A percentile compares a stretch with the other conserved stretches of the same genome.
Evolutionary conservation across 2,329 filamentous ascomycete genomes (phyloP).

Genomic region (Fusarium nisikadoi): DNA sequence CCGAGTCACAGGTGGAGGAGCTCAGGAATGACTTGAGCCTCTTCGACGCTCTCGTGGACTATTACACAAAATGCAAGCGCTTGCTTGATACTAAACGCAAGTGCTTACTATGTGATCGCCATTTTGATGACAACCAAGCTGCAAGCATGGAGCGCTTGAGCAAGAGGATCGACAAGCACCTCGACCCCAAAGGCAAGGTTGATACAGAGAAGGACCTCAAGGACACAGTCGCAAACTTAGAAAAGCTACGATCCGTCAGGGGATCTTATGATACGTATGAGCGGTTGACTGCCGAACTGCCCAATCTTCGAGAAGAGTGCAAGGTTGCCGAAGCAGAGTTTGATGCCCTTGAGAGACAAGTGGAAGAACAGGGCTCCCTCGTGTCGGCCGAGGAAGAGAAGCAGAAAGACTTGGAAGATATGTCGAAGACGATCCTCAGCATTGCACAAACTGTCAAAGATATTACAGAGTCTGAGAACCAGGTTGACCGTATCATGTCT

Average conservation of each 20-base stretch:
- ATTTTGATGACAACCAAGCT: slow-evolving; percentile 69
- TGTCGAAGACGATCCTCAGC: slow-evolving; percentile 79
- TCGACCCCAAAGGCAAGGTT: slow-evolving; percentile 70
- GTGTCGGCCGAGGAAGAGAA: slow-evolving; percentile 73
- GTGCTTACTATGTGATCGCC: slow-evolving; percentile 80
- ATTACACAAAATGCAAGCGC: slow-evolving; percentile 75
- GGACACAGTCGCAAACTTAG: slow-evolving; percentile 60
- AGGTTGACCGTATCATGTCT: slow-evolving; percentile 79
- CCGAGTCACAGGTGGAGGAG: slow-evolving; percentile 67
- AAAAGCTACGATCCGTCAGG: slow-evolving; percentile 70
- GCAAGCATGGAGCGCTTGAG: slow-evolving; percentile 71
- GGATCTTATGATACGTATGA: slow-evolving; percentile 79
- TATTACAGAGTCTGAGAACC: slow-evolving; percentile 74
- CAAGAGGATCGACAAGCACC: slow-evolving; percentile 72
- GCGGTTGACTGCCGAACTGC: slow-evolving; percentile 77
- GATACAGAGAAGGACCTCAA: slow-evolving; percentile 71
- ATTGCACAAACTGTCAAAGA: slow-evolving; percentile 80
- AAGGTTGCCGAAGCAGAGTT: slow-evolving; percentile 70
- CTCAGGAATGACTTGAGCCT: slow-evolving; percentile 75
- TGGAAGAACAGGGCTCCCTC: slow-evolving; percentile 74
- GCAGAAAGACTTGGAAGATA: slow-evolving; percentile 77
- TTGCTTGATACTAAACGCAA: slow-evolving; percentile 74
- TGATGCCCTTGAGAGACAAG: slow-evolving; percentile 65
- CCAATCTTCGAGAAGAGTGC: slow-evolving; percentile 72
- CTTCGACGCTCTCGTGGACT: slow-evolving; percentile 75